Conservation (phyloP, 345 rosid genomes). For the Syzygium oleosum region DNA sequence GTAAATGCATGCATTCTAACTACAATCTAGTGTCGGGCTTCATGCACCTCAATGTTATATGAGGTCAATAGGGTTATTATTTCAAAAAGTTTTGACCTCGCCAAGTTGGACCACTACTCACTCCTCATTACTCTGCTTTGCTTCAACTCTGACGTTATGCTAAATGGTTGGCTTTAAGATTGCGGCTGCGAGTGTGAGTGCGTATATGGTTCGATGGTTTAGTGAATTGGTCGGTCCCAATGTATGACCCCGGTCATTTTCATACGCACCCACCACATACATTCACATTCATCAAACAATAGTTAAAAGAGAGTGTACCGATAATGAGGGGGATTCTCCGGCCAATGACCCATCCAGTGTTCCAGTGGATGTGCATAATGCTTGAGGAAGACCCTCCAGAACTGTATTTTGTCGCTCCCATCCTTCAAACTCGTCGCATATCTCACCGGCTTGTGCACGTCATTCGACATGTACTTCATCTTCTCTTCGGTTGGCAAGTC, state of each 20-base stretch:
- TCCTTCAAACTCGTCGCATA: slow-evolving; percentile 51
- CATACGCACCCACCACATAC: neutral
- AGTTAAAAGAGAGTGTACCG: slow-evolving; percentile 10
- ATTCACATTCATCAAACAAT: neutral
- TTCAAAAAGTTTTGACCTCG: neutral
- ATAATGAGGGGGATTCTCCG: slow-evolving; percentile 46
- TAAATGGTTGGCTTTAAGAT: neutral
- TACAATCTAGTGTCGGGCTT: neutral
- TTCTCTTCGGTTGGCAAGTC: slow-evolving; percentile 35
- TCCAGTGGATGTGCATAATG: slow-evolving; percentile 62
- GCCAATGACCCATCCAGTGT: slow-evolving; percentile 50
- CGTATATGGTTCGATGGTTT: neutral
- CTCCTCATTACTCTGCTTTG: neutral
- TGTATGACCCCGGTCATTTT: neutral
- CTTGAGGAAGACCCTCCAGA: slow-evolving; percentile 65
- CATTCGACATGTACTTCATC: slow-evolving; percentile 36
- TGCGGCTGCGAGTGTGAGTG: neutral
- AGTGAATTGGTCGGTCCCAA: neutral
- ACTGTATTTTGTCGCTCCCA: slow-evolving; percentile 39
- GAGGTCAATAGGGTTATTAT: neutral
- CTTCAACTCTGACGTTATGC: neutral
- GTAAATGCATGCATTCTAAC: neutral
- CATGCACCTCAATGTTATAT: neutral
- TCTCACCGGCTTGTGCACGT: slow-evolving; percentile 50
- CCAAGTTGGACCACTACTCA: neutral